Evolutionary conservation across 2,329 filamentous ascomycete species (phyloP).

Genomic region (Fusarium citri): DNA sequence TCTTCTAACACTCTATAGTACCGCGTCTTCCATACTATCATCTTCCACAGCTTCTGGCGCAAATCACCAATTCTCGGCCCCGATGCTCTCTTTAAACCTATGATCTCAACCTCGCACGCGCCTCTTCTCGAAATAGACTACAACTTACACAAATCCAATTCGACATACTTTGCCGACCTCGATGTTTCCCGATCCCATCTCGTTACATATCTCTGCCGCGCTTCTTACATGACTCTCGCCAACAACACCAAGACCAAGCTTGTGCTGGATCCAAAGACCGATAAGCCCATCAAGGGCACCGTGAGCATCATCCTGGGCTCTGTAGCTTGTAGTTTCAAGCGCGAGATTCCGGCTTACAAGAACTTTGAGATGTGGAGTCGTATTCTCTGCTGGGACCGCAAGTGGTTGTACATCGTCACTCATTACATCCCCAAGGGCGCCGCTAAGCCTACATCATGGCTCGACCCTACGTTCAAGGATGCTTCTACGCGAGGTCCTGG

Average conservation of each 20-base stretch:
- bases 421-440: conserved; percentile 76
- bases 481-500: conserved; percentile 54
- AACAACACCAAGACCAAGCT: conserved; percentile 62
- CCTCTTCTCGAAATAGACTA: conserved; percentile 85
- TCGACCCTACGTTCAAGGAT: conserved; percentile 59
- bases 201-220: conserved; percentile 74
- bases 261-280: conserved; percentile 62
- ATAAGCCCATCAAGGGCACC: conserved; percentile 62
- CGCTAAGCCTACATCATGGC: conserved; percentile 66
- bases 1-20: conserved; percentile 53
- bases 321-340: conserved; percentile 78
- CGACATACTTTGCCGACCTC: conserved; percentile 88
- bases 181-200: conserved; percentile 86
- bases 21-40: conserved; percentile 68
- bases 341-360: conserved; percentile 77
- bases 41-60: conserved; percentile 64
- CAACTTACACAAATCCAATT: conserved; percentile 85
- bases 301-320: conserved; percentile 77
- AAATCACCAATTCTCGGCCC: conserved; percentile 63
- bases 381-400: conserved; percentile 80
- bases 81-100: conserved; percentile 77
- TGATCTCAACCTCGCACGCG: conserved; percentile 74
- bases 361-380: conserved; percentile 79
- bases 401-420: conserved; percentile 82
- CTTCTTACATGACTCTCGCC: conserved; percentile 65